Evolutionary conservation across 805 yeast genomes (phyloP), one percentile per base, ranked within the genome.

Genomic region (Diddensiella transvaalensis): DNA sequence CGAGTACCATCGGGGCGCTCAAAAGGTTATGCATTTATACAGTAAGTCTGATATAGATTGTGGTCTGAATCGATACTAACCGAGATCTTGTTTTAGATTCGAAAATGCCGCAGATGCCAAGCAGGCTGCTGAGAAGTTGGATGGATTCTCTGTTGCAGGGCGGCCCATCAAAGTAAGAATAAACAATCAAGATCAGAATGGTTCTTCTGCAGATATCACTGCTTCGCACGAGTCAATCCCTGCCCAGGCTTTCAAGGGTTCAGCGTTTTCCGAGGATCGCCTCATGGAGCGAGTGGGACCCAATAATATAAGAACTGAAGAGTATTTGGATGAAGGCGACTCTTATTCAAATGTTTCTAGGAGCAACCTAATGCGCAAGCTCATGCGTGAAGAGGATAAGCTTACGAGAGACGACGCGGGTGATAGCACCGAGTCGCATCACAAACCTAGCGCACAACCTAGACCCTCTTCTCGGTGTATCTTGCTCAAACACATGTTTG

Each of bases 11-110:
- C 88, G 0, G 93, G 95, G 3, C 76, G 82, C 55, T 87, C 96
- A 1, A 88, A 89, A 65, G 96, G 96, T 1, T 88, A 84, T 65
- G 93, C 88, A 0, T 87, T 87, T 60, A 74, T 87, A 13, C 82
- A 83, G 66, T 88, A 53, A 29, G 60, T 45, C 18, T n/a, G n/a
- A n/a, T n/a, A n/a, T n/a, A n/a, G n/a, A n/a, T n/a, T n/a, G n/a
- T n/a, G n/a, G n/a, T n/a, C n/a, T n/a, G n/a, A n/a, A n/a, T n/a
- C n/a, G n/a, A n/a, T n/a, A n/a, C n/a, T n/a, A n/a, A n/a, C n/a
- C n/a, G n/a, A n/a, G n/a, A n/a, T n/a, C n/a, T 8, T 26, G 15
- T 35, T 13, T 35, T 35, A 43, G 39, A 13, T 45, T 17, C 37
- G 40, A 19, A 56, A 36, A 47, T 51, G 42, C 46, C 47, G 18